Evolutionary conservation across 176 grass and related monocot species (phyloP).

Genomic region (Saccharum spontaneum): DNA sequence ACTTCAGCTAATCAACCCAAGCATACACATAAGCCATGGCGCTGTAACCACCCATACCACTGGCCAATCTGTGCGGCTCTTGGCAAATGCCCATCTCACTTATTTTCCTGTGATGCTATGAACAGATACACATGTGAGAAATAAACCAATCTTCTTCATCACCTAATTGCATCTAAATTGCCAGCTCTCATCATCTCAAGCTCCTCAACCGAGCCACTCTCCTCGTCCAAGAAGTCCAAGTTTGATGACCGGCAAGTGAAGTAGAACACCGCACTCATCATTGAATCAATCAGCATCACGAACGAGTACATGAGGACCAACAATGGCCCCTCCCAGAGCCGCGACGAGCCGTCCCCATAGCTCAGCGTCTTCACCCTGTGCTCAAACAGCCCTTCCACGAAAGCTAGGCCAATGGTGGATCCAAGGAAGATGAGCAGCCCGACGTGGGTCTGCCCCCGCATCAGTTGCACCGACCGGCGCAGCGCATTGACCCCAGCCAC

Average conservation of each 20-base stretch:
- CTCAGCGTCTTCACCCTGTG: constrained; percentile 97
- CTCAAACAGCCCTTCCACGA: constrained; percentile 90
- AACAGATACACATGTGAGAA: constrained; percentile 40
- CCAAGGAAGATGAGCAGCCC: constrained; percentile 89
- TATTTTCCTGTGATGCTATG: constrained; percentile 50
- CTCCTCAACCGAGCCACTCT: constrained; percentile 33
- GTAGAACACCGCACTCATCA: constrained; percentile 94
- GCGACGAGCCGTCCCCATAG: constrained; percentile 78
- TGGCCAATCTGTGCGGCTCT: neutral
- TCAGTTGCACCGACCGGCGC: constrained; percentile 61
- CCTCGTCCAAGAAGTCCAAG: constrained; percentile 46
- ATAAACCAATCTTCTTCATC: constrained; percentile 36
- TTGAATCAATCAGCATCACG: constrained; percentile 79
- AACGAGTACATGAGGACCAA: constrained; percentile 92
- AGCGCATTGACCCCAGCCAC: constrained; percentile 54
- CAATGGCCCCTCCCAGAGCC: constrained; percentile 93
- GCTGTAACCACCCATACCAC: neutral
- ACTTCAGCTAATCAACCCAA: neutral
- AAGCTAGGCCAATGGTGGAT: constrained; percentile 72
- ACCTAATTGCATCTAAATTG: constrained; percentile 38
- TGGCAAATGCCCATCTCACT: constrained; percentile 13
- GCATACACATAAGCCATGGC: constrained; percentile 20
- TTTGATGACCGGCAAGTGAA: constrained; percentile 83
- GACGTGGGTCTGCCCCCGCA: constrained; percentile 81
- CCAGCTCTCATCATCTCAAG: constrained; percentile 48